Evolutionary conservation across 140 eudicot genomes (phyloP).

Genomic region (Senecio squalidus): DNA sequence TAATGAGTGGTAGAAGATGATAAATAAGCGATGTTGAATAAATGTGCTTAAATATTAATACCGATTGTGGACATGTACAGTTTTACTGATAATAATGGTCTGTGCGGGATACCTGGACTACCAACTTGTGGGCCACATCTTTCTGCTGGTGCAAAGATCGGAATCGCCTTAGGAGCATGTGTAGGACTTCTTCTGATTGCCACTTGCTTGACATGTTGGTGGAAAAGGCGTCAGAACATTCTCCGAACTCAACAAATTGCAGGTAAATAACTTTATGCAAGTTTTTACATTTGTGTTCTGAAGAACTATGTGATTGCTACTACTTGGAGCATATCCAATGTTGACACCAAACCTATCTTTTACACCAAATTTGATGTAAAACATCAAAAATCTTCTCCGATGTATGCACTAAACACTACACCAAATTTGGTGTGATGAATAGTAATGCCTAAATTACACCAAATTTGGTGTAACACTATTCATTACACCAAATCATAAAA

Average conservation of each 20-base stretch:
- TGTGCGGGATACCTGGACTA: slow-evolving; percentile 93
- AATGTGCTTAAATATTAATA: slow-evolving; percentile 22
- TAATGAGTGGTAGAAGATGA: slow-evolving; percentile 8
- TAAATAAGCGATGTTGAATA: background rate
- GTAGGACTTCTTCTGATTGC: slow-evolving; percentile 43
- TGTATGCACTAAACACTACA: no score
- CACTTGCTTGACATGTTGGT: slow-evolving; percentile 83
- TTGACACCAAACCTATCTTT: background rate
- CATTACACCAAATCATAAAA: no score
- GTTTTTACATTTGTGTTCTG: background rate
- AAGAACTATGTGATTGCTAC: background rate
- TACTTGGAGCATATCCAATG: background rate
- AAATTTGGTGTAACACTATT: no score
- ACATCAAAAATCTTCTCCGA: no score
- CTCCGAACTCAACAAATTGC: slow-evolving; percentile 86
- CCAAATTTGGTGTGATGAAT: no score
- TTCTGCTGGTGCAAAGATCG: slow-evolving; percentile 70
- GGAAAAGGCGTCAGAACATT: slow-evolving; percentile 95
- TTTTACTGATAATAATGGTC: slow-evolving; percentile 88
- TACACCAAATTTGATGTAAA: background rate
- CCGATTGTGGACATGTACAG: slow-evolving; percentile 52
- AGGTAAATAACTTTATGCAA: slow-evolving; percentile 51
- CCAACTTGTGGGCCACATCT: slow-evolving; percentile 82
- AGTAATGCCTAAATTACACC: no score
- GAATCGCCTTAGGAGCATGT: slow-evolving; percentile 64